These are phyloP conservation scores for Madurella fahalii DNA, from an alignment of 2,329 filamentous ascomycete species.

Conservation along the genomic window DNA sequence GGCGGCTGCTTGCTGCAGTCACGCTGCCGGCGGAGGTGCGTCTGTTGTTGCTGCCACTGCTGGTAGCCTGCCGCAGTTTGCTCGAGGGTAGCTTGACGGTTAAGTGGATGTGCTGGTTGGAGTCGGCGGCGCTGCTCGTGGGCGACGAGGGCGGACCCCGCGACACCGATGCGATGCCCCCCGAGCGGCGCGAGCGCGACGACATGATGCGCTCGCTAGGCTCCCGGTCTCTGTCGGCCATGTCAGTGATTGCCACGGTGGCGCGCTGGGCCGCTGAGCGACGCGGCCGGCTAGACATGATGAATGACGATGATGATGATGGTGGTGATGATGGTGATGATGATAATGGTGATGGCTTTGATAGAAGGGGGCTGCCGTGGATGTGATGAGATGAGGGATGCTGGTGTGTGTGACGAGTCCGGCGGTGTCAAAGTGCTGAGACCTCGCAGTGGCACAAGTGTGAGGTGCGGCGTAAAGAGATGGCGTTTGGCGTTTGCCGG, in stretches of 20 bases:
- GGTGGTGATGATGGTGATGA: slow-evolving; percentile 35
- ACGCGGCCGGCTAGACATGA: slow-evolving; percentile 47
- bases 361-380: not conserved
- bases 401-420: not conserved
- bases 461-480: slow-evolving; percentile 6
- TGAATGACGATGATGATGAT: slow-evolving; percentile 6
- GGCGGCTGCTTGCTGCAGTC: slow-evolving; percentile 27
- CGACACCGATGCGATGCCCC: slow-evolving; percentile 37
- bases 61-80: slow-evolving; percentile 50
- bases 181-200: slow-evolving; percentile 46
- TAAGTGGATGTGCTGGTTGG: slow-evolving; percentile 43
- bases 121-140: slow-evolving; percentile 29
- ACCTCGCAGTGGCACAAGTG: slow-evolving; percentile 1
- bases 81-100: slow-evolving; percentile 50
- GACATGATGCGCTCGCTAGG: slow-evolving; percentile 44
- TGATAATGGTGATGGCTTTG: not conserved
- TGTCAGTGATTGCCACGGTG: slow-evolving; percentile 46
- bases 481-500: slow-evolving; percentile 10
- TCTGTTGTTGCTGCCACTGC: slow-evolving; percentile 29
- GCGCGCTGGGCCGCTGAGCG: slow-evolving; percentile 45
- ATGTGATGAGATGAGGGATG: not conserved
- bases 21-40: slow-evolving; percentile 28
- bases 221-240: slow-evolving; percentile 45
- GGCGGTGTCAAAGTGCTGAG: not conserved
- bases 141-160: slow-evolving; percentile 45